phyloP scores from a whole-genome alignment of 768 basidiomycete genomes.

The Pseudohyphozyma bogoriensis region DNA sequence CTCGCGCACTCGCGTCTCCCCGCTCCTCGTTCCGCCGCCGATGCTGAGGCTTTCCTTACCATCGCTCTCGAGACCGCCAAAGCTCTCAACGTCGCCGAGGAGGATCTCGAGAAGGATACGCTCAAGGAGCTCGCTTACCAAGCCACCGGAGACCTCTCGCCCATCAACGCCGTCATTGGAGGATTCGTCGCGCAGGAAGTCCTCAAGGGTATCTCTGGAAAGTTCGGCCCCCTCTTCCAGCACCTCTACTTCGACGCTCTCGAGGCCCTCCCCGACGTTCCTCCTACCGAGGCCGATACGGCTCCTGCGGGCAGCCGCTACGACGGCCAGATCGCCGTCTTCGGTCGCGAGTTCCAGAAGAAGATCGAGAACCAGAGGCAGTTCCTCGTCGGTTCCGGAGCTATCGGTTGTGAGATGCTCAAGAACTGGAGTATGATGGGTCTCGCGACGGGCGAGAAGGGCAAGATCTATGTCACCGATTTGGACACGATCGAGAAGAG shows the following conservation, averaged over 20 bases:
- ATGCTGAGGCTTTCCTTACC: constrained; percentile 60
- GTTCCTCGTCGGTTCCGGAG: constrained; percentile 97
- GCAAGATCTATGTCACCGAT: constrained; percentile 84
- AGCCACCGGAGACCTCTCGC: constrained; percentile 78
- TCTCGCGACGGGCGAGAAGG: constrained; percentile 65
- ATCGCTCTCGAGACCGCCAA: constrained; percentile 61
- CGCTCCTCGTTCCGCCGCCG: constrained; percentile 66
- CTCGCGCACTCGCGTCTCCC: constrained; percentile 57
- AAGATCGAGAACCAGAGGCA: constrained; percentile 82
- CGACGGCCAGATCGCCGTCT: constrained; percentile 90
- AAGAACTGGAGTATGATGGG: constrained; percentile 99
- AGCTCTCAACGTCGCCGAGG: constrained; percentile 46
- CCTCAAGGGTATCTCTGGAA: constrained; percentile 90
- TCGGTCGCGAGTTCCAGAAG: constrained; percentile 83
- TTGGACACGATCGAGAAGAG: constrained; percentile 99
- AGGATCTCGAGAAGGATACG: constrained; percentile 61
- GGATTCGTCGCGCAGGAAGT: constrained; percentile 98
- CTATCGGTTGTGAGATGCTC: constrained; percentile 98
- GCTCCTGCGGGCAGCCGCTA: constrained; percentile 74
- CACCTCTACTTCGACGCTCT: constrained; percentile 94
- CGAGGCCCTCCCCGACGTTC: constrained; percentile 68
- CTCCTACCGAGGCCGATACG: constrained; percentile 60
- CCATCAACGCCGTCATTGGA: constrained; percentile 84
- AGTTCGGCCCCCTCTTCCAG: constrained; percentile 94
- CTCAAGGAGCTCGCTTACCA: constrained; percentile 80